Percentiles rank a stretch among this genome's conserved stretches.
Evolutionary conservation across 148 eudicot species (phyloP).

Genomic region (Rhododendron kiyosumense): DNA sequence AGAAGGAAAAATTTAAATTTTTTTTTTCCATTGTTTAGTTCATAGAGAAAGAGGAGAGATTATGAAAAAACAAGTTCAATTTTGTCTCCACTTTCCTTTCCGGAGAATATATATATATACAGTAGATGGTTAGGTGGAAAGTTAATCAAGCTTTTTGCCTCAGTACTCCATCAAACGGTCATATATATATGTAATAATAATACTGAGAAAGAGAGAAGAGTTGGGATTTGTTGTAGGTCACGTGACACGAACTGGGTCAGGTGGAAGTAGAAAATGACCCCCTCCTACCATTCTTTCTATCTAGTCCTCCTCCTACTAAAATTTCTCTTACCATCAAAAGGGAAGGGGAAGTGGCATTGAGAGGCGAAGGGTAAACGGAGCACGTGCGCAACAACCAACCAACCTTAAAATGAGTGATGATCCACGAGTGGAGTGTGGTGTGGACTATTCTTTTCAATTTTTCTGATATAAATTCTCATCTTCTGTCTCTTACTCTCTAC

Average conservation of each 20-base stretch:
- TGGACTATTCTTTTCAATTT: too few species aligned
- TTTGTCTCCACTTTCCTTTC: too few species aligned
- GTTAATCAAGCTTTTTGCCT: neutral
- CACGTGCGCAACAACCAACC: neutral
- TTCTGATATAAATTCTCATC: neutral
- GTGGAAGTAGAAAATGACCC: neutral
- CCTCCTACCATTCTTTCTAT: neutral
- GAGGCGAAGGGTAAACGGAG: neutral
- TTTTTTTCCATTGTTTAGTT: too few species aligned
- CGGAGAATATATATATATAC: too few species aligned
- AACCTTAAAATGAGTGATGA: too few species aligned
- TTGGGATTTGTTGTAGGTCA: neutral
- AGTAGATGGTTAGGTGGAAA: neutral
- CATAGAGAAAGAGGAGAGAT: too few species aligned
- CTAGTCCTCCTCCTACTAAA: too few species aligned
- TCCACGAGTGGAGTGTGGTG: too few species aligned
- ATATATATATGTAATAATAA: too few species aligned
- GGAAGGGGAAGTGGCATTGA: neutral
- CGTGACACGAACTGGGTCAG: neutral
- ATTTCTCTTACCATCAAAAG: neutral
- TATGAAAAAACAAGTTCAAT: too few species aligned
- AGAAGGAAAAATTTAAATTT: neutral
- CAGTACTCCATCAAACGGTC: neutral
- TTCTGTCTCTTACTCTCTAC: neutral
- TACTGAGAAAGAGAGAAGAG: neutral